These are phyloP conservation scores for Prototheca wickerhamii DNA, from an alignment of 163 green algal species.

Conservation along the genomic window DNA sequence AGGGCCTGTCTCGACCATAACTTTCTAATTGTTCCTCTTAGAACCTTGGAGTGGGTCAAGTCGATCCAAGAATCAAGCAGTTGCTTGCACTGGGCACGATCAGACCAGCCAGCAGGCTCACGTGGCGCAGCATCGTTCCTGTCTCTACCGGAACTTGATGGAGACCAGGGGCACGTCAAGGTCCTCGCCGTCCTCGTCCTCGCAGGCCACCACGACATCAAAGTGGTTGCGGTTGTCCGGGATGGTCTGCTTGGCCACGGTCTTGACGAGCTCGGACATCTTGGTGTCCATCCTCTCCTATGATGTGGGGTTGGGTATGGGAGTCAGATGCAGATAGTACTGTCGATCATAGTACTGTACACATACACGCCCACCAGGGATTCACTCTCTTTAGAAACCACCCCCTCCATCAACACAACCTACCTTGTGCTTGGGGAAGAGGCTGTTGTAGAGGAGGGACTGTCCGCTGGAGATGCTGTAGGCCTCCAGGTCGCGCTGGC, in stretches of 20 bases:
- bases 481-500: slow-evolving; percentile 44
- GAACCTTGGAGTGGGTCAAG: no score
- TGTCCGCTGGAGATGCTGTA: slow-evolving; percentile 90
- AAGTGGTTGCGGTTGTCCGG: slow-evolving; percentile 67
- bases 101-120: not conserved
- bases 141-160: slow-evolving; percentile 90
- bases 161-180: slow-evolving; percentile 91
- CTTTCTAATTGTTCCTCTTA: no score
- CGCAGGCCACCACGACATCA: slow-evolving; percentile 88
- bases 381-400: not conserved
- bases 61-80: no score
- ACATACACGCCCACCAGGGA: not conserved
- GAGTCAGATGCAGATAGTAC: not conserved
- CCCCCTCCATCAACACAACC: not conserved
- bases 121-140: slow-evolving; percentile 5
- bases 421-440: slow-evolving; percentile 93
- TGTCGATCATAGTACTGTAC: not conserved
- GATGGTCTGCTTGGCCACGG: slow-evolving; percentile 80
- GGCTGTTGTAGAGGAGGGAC: slow-evolving; percentile 94
- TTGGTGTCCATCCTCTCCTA: slow-evolving; percentile 73
- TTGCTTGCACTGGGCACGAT: no score
- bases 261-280: slow-evolving; percentile 69
- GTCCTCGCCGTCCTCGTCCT: slow-evolving; percentile 90
- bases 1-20: no score
- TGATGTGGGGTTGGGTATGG: not conserved